phyloP scores from a whole-genome alignment of 2,329 filamentous ascomycete species.

The Fusarium falciforme region DNA sequence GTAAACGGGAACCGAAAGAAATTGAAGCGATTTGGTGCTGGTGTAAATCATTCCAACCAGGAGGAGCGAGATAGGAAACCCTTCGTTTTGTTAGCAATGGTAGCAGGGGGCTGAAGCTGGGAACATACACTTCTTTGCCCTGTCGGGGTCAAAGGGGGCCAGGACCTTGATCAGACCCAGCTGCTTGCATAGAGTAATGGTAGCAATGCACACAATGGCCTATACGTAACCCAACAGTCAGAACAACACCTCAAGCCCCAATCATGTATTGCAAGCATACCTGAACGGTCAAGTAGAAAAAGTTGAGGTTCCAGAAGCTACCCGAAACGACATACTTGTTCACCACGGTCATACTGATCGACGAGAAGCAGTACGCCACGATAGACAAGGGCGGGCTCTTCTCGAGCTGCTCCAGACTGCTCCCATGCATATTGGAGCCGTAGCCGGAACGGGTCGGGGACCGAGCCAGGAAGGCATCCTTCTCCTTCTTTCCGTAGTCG shows the following conservation, averaged over 20 bases:
- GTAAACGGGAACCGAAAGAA: slow-evolving; percentile 96
- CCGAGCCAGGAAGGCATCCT: slow-evolving; percentile 61
- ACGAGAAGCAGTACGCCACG: slow-evolving; percentile 90
- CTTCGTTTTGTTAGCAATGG: slow-evolving; percentile 58
- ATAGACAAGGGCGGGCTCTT: slow-evolving; percentile 86
- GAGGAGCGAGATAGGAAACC: slow-evolving; percentile 96
- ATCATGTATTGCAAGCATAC: slow-evolving; percentile 62
- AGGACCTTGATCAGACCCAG: slow-evolving; percentile 84
- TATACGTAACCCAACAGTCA: slow-evolving; percentile 51
- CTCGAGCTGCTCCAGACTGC: slow-evolving; percentile 60
- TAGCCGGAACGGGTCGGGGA: slow-evolving; percentile 31
- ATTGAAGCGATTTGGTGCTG: slow-evolving; percentile 93
- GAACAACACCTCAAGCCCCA: background rate
- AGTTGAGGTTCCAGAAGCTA: slow-evolving; percentile 92
- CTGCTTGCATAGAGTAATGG: slow-evolving; percentile 86
- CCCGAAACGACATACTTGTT: slow-evolving; percentile 99
- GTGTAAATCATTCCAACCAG: slow-evolving; percentile 99
- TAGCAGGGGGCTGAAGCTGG: background rate
- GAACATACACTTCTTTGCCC: slow-evolving; percentile 86
- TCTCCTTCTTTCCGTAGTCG: slow-evolving; percentile 61
- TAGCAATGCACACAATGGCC: slow-evolving; percentile 88
- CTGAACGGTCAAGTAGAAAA: slow-evolving; percentile 93
- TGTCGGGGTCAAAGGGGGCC: slow-evolving; percentile 84
- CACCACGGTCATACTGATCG: slow-evolving; percentile 99
- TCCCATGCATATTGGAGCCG: slow-evolving; percentile 20